These are phyloP conservation scores for Aspergillus ochraceus DNA, from an alignment of 2,329 filamentous ascomycete species.

Conservation along the genomic window DNA sequence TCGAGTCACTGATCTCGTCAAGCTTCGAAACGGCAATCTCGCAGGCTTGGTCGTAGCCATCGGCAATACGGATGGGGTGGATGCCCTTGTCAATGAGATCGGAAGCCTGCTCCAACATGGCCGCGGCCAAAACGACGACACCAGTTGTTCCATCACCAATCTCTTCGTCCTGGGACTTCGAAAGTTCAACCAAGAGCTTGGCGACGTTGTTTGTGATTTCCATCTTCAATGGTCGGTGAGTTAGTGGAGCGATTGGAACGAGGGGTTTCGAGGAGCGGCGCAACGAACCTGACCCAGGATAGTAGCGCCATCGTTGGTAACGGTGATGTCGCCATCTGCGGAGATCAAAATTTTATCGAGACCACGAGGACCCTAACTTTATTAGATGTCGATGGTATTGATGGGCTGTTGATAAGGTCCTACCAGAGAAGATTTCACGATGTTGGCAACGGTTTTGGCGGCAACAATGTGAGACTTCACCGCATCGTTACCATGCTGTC, in stretches of 20 bases:
- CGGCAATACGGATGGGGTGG: constrained; percentile 96
- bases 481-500: constrained; percentile 92
- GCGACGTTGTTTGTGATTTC: constrained; percentile 98
- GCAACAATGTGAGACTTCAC: constrained; percentile 98
- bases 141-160: constrained; percentile 98
- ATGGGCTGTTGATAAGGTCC: constrained; percentile 16
- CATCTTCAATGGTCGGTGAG: constrained; percentile 62
- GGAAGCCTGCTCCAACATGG: constrained; percentile 91
- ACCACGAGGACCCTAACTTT: constrained; percentile 73
- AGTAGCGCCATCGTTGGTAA: constrained; percentile 98
- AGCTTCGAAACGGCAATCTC: constrained; percentile 93
- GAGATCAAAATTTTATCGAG: constrained; percentile 99
- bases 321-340: constrained; percentile 96
- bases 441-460: constrained; percentile 91
- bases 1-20: constrained; percentile 87
- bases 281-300: constrained; percentile 72
- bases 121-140: constrained; percentile 92
- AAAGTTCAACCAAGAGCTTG: constrained; percentile 93
- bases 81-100: constrained; percentile 99
- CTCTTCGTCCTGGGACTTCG: constrained; percentile 97
- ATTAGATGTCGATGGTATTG: constrained; percentile 13
- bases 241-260: constrained; percentile 17
- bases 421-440: constrained; percentile 92
- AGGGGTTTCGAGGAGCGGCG: constrained; percentile 4
- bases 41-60: constrained; percentile 96